Base-by-base conservation (phyloP, 257 asterid species). In the Fraxinus pennsylvanica region DNA sequence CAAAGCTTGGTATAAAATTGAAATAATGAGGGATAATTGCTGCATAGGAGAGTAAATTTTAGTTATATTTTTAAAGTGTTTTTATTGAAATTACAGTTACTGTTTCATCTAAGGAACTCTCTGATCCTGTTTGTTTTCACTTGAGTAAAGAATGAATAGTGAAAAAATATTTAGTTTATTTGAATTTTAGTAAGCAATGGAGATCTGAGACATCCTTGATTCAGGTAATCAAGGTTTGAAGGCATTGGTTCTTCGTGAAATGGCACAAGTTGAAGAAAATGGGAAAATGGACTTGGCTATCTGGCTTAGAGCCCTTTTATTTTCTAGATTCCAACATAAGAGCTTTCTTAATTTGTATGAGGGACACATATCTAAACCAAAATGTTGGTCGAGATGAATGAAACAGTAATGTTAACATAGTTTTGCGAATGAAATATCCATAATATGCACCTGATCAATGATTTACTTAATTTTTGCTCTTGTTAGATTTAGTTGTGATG, bases 401-500 rank as follows among this genome's bases (percentile, higher is more conserved):
- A 45, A 2, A 45, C 15, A 10, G 15, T 13, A 45, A 45, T 13
- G 54, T 45, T 45, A 45, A 45, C 54, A 45, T 45, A 67, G 39
- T 54, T 66, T 63, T 19, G 19, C 25, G 19, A 75, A 36, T 54
- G 8, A 29, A 13, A 13, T 80, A 45, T 52, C 36, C 8, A 68
- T 32, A 54, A 54, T 54, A n/a, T 41, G 50, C 10, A 41, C 50
- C 15, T 2, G 50, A 41, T 41, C 15, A 41, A 15, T 41, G 15
- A 13, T 54, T 17, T n/a, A 54, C 27, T 17, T 54, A 5, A 19
- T 54, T 54, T 19, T 54, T 6, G 21, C 35, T 25, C 35, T 3
- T 61, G 33, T 25, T 63, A 14, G 35, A 84, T 41, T 50, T 36
- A 36, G 14, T 25, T 30, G 35, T 76, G 67, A 80, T 79, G 36